Percentiles rank a stretch among this genome's conserved stretches.
phyloP scores from a whole-genome alignment of 495 filamentous ascomycete genomes.

The Aspergillus egyptiacus region DNA sequence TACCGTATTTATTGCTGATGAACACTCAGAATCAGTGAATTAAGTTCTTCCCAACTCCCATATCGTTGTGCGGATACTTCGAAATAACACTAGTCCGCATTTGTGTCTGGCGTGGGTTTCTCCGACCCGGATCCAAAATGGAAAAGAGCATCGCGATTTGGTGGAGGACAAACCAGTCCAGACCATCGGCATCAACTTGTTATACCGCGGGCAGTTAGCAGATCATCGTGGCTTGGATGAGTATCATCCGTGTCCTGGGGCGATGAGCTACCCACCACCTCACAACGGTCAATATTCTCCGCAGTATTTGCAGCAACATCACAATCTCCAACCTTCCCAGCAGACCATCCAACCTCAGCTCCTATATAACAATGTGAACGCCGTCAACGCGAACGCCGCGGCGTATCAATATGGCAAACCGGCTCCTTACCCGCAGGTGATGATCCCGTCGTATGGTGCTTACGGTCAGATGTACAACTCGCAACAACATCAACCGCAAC shows the following conservation, averaged over 20 bases:
- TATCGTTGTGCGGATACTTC: background rate
- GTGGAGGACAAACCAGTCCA: background rate
- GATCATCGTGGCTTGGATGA: slow-evolving; percentile 18
- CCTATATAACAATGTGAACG: slow-evolving; percentile 36
- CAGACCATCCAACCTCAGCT: slow-evolving; percentile 27
- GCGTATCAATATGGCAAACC: slow-evolving; percentile 40
- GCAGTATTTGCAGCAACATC: slow-evolving; percentile 34
- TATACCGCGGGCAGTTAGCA: slow-evolving; percentile 12
- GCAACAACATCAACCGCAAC: slow-evolving; percentile 20
- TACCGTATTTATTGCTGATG: no score
- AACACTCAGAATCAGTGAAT: no score
- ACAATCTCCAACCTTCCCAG: slow-evolving; percentile 22
- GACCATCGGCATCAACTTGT: slow-evolving; percentile 1
- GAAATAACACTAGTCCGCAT: background rate
- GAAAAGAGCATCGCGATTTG: slow-evolving; percentile 11
- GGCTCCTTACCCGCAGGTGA: slow-evolving; percentile 30
- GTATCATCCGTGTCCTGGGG: slow-evolving; percentile 30
- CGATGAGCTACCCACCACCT: slow-evolving; percentile 47
- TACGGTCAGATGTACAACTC: slow-evolving; percentile 29
- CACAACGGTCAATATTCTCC: slow-evolving; percentile 41
- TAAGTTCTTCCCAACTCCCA: no score
- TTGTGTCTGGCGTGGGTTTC: slow-evolving; percentile 25
- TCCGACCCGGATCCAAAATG: slow-evolving; percentile 34
- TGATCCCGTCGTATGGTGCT: slow-evolving; percentile 31
- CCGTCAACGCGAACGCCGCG: slow-evolving; percentile 28